These are phyloP conservation scores for Rhododendron molle DNA, from an alignment of 148 eudicot genomes.

Conservation along the genomic window DNA sequence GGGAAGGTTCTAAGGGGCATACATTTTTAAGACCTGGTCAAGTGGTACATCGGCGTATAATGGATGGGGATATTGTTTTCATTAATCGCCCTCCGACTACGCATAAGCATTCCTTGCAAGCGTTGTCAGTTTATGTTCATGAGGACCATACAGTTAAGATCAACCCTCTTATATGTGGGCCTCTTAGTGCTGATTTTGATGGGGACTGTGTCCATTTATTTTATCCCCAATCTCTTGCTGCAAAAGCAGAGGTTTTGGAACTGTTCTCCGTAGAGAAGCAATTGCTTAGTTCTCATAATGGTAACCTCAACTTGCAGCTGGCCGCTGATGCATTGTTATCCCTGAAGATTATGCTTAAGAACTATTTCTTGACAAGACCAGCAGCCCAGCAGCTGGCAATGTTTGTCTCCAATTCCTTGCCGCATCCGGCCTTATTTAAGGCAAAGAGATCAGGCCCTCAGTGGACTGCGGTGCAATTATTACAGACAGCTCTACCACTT, in stretches of 20 bases:
- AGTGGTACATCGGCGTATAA: conserved; percentile 72
- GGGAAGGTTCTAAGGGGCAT: conserved; percentile 95
- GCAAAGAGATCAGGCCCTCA: conserved; percentile 36
- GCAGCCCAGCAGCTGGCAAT: conserved; percentile 74
- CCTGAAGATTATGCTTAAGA: conserved; percentile 52
- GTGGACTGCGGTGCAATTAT: conserved; percentile 77
- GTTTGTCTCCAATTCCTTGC: conserved; percentile 46
- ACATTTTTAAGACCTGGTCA: conserved; percentile 82
- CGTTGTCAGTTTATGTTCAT: conserved; percentile 69
- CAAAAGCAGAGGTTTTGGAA: conserved; percentile 89
- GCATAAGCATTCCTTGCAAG: conserved; percentile 91
- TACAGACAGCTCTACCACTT: conserved; percentile 63
- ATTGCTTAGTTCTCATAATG: conserved; percentile 83
- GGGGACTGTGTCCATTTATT: conserved; percentile 95
- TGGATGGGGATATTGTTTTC: conserved; percentile 93
- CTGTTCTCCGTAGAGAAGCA: conserved; percentile 95
- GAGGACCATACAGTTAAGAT: conserved; percentile 84
- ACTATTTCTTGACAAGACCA: conserved; percentile 44
- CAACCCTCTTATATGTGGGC: conserved; percentile 90
- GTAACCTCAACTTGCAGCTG: conserved; percentile 84
- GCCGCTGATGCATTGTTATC: conserved; percentile 74
- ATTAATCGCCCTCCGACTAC: conserved; percentile 96
- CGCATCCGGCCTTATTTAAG: conserved; percentile 55
- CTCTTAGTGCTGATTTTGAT: conserved; percentile 93
- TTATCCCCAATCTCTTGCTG: conserved; percentile 88